Base-by-base conservation (phyloP, 164 flowering plant species). In the Stephania yunnanensis region DNA sequence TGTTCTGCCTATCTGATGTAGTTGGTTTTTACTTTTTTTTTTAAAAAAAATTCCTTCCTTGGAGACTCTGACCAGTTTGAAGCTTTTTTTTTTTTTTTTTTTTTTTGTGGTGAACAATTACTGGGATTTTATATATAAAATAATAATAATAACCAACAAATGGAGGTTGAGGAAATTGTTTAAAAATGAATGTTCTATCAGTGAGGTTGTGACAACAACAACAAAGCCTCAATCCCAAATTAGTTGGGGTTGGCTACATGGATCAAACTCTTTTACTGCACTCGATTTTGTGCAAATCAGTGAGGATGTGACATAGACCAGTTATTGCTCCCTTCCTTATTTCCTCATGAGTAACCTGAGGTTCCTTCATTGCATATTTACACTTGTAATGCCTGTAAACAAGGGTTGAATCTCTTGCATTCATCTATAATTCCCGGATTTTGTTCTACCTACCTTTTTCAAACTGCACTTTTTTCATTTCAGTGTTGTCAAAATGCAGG, bases 1-100 rank as follows among this genome's bases (percentile, higher is more conserved):
- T 71, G 19, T 53, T 74, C 20, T 80, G 71, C 42, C 72, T 61
- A 36, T 44, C n/a, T 71, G 74, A 67, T 36, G 42, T 44, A 12
- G 30, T 48, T 31, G 20, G 44, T 69, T 69, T 30, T 19, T 61
- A n/a, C n/a, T 19, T 61, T n/a, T 19, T 1, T 61, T 61, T n/a
- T n/a, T 22, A 19, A 61, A 19, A 19, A 19, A 61, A 19, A 19
- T 61, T 61, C 66, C 66, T 58, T 58, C 5, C 64, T 58, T 17
- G 64, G 64, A 58, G n/a, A 4, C 17, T 58, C 22, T 58, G 64
- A 58, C 17, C 22, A 25, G 25, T 25, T 25, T 25, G 25, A 25
- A 25, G 25, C 25, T 25, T 25, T 25, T 25, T 25, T 25, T 17
- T n/a, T 58, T 58, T 58, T 58, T n/a, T 19, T 17, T n/a, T 58